Base-by-base conservation (phyloP, 345 rosid genomes). In the Crucihimalaya himalaica region DNA sequence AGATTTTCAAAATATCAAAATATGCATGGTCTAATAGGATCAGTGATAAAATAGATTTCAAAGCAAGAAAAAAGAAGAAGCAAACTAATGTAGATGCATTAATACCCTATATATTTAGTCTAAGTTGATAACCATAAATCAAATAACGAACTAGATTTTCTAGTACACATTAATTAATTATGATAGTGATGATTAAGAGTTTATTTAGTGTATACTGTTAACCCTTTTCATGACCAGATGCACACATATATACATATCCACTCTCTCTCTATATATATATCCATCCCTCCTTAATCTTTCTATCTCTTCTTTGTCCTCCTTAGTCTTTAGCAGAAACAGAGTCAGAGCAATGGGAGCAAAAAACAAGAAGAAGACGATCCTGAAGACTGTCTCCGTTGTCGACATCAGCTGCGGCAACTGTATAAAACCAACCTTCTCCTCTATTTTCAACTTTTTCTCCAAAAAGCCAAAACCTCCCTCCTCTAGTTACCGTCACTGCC, bases 351-450 rank as follows among this genome's bases (percentile, higher is more conserved):
- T 87, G 95, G 73, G 85, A 19, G 60, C 76, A 23, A 66, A 48
- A 70, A 59, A 34, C 78, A 84, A 78, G 71, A 91, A 79, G 70
- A 86, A 72, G 82, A 75, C 80, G 37, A 68, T 60, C 39, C 55
- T 81, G 19, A 87, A 79, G 81, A 65, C 84, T 1, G 85, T 80
- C 58, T 71, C 90, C 13, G 82, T 92, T 15, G 83, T 79, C 83
- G 35, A 86, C 32, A 87, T 86, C 60, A 84, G 90, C 74, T 61
- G 70, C 32, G 60, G 85, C 59, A 79, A 86, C 70, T 92, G 93
- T 82, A 78, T 66, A 69, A 84, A 58, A 68, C 83, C 86, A 11
- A 84, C 71, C n/a, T 83, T 89, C 42, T 59, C 81, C 53, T 42
- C 54, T 20, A 14, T 91, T 42, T 79, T 84, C 81, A 78, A 74